phyloP scores from a whole-genome alignment of 805 yeast genomes.

The Lachancea mirantina region DNA sequence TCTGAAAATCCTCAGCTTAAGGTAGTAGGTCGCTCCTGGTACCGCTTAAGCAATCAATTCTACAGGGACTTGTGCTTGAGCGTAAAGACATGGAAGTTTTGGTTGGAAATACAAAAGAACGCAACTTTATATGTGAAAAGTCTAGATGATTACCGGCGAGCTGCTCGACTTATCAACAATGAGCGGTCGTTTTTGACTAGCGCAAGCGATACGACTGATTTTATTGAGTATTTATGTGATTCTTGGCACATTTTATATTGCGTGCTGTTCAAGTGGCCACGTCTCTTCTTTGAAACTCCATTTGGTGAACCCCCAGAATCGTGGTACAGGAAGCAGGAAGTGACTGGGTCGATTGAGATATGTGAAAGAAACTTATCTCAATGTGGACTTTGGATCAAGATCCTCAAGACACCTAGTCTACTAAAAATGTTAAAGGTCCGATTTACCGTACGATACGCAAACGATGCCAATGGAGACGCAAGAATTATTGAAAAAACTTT shows the following conservation, averaged over 20 bases:
- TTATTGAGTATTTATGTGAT: constrained; percentile 4
- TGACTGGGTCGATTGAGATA: too few species aligned
- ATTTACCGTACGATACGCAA: too few species aligned
- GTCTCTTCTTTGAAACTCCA: constrained; percentile 5
- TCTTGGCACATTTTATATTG: constrained; percentile 8
- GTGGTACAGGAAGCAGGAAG: too few species aligned
- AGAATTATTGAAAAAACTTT: constrained; percentile 1
- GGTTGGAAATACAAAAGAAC: not conserved
- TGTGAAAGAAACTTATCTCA: too few species aligned
- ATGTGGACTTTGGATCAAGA: too few species aligned
- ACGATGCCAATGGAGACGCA: too few species aligned
- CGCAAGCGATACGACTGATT: not conserved
- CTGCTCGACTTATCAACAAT: constrained; percentile 5
- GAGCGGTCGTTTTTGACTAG: not conserved
- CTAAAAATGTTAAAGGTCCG: too few species aligned
- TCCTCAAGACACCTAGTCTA: too few species aligned
- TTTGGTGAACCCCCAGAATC: too few species aligned
- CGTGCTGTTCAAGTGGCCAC: constrained; percentile 6
- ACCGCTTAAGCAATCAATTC: constrained; percentile 5
- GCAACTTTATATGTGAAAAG: constrained; percentile 4
- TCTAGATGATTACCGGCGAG: constrained; percentile 5
- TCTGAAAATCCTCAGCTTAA: constrained; percentile 2
- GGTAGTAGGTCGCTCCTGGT: constrained; percentile 5
- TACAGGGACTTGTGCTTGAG: constrained; percentile 6
- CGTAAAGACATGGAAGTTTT: constrained; percentile 3